Evolutionary conservation across 768 basidiomycete genomes (phyloP), one percentile per base, ranked within the genome.

Genomic region (Leccinum boreale): DNA sequence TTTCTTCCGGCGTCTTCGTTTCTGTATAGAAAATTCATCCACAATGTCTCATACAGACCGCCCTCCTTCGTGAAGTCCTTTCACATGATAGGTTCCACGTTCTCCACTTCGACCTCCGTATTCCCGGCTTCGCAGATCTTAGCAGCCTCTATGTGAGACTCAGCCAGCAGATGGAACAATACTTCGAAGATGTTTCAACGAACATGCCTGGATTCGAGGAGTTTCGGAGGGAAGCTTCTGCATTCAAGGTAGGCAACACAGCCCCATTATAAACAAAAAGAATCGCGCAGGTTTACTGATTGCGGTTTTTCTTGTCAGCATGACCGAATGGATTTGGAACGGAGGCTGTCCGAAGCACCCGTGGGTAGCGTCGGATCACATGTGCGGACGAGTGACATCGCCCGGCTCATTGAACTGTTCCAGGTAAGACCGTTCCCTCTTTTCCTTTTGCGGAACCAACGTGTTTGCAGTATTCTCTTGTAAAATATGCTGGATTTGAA

Each of bases 381-480:
- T 55, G 79, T 93, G 56, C 84, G 81, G 70, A 89, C 90, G 3
- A 87, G 89, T 63, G 92, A 94, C 63, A 76, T 93, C 42, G 89
- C 91, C 7, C 79, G 90, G 19, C 75, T 93, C 15, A 90, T 94
- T 89, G 92, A 92, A 63, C 73, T 92, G 3, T 91, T 92, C 66
- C 91, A 92, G 74, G 88, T 82, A 58, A 56, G 71, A 52, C 14
- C 6, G 10, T 55, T 29, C 21, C 33, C 17, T n/a, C 48, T 36
- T 49, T 33, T n/a, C 33, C 4, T 21, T 11, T 50, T 28, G 8
- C 17, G 23, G 8, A 24, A 36, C 36, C 53, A 10, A 62, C 46
- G 12, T 44, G 5, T 31, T 4, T 54, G 14, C 56, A 89, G 86
- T 86, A 80, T 65, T 85, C 87, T 1, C 81, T 91, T 12, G 67